A percentile compares a stretch with the other conserved stretches of the same genome.
Conservation (phyloP, 106 monocot species). For the Cymbidium sinense region DNA sequence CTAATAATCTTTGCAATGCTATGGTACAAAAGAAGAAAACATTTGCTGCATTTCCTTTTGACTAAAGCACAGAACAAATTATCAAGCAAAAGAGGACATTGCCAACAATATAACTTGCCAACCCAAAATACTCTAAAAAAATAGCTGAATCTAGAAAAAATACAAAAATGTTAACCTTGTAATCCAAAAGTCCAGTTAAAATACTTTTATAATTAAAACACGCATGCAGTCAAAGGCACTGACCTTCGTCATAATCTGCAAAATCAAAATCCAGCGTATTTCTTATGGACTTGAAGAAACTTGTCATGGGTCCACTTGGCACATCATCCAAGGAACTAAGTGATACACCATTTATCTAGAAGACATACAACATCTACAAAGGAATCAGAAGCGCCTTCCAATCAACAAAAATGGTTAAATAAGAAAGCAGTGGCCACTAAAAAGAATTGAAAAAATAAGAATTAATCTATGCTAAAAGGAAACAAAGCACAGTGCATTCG, state of each 20-base stretch:
- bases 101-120: not conserved
- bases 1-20: not conserved
- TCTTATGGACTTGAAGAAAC: slow-evolving; percentile 77
- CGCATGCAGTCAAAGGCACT: not conserved
- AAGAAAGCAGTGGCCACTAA: not conserved
- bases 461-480: not conserved
- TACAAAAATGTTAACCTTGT: not conserved
- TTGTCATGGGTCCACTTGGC: slow-evolving; percentile 56
- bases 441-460: not conserved
- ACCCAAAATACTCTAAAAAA: not conserved
- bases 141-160: not conserved
- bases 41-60: not conserved
- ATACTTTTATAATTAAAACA: not conserved
- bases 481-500: not conserved
- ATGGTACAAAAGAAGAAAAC: not conserved
- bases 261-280: slow-evolving; percentile 94
- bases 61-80: not conserved
- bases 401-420: not conserved
- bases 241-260: slow-evolving; percentile 79
- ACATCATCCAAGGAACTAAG: slow-evolving; percentile 90
- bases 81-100: not conserved
- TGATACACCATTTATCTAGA: slow-evolving; percentile 66
- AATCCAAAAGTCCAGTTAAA: not conserved
- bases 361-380: slow-evolving; percentile 5
- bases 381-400: not conserved